phyloP scores from a whole-genome alignment of 2,329 filamentous ascomycete species.

The Torrubiellomyces zombiae region DNA sequence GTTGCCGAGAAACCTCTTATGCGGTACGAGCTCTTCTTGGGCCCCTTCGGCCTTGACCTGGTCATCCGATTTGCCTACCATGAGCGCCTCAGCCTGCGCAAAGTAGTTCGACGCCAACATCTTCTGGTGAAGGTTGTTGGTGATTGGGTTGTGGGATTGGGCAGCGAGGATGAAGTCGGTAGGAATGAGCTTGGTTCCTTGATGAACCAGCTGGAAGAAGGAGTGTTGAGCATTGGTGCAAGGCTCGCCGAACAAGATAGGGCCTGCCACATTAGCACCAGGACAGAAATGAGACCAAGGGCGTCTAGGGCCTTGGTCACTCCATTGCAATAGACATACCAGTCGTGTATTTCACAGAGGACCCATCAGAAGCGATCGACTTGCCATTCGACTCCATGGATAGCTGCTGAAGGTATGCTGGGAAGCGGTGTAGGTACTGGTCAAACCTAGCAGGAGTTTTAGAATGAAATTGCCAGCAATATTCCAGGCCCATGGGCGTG shows the following conservation, averaged over 20 bases:
- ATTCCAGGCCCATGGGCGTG: not conserved
- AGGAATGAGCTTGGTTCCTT: constrained; percentile 97
- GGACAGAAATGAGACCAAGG: too few relatives aligned
- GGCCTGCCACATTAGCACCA: constrained; percentile 24
- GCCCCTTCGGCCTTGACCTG: constrained; percentile 63
- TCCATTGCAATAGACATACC: constrained; percentile 32
- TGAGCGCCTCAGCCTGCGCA: constrained; percentile 72
- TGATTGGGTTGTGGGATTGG: constrained; percentile 90
- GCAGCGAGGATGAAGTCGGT: constrained; percentile 95
- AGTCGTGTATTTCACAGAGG: constrained; percentile 93
- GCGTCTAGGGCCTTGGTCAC: not conserved
- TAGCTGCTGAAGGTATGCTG: constrained; percentile 94
- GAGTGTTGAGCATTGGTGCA: constrained; percentile 99
- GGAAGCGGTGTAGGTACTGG: constrained; percentile 98
- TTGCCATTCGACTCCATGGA: constrained; percentile 99
- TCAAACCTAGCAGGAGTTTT: too few relatives aligned
- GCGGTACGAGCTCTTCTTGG: constrained; percentile 63
- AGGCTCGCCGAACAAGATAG: constrained; percentile 93
- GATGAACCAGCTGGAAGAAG: constrained; percentile 98
- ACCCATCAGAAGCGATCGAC: constrained; percentile 76
- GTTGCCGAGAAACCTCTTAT: constrained; percentile 99
- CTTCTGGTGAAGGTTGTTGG: constrained; percentile 87
- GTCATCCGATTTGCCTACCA: constrained; percentile 78
- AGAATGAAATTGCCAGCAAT: constrained; percentile 4
- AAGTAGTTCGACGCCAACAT: constrained; percentile 91